Percentiles rank a stretch among this genome's conserved stretches.
These are phyloP conservation scores for Pisolithus orientalis DNA, from an alignment of 768 basidiomycete species.

Conservation along the genomic window DNA sequence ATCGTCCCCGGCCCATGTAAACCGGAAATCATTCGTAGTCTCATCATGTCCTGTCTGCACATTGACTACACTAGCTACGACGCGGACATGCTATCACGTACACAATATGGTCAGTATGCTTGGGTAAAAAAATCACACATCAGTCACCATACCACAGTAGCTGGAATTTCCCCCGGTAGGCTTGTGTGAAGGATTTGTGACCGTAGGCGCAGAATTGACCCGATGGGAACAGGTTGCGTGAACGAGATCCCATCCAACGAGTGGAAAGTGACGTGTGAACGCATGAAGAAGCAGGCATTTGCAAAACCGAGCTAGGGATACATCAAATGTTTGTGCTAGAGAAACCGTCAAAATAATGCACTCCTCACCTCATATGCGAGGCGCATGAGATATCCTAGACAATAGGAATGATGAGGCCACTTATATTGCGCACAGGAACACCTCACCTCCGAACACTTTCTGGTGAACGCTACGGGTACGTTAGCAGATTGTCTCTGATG, in stretches of 20 bases:
- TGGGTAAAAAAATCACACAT: not conserved
- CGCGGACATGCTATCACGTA: constrained; percentile 54
- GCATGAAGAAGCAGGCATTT: constrained; percentile 64
- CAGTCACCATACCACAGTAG: constrained; percentile 49
- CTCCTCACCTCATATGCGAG: constrained; percentile 60
- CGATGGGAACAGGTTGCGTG: constrained; percentile 75
- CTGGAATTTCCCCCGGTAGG: constrained; percentile 24
- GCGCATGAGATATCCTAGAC: constrained; percentile 47
- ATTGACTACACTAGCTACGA: constrained; percentile 67
- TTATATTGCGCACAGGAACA: not conserved
- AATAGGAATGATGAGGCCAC: not conserved
- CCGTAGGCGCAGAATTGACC: constrained; percentile 69
- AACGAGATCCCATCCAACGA: constrained; percentile 80
- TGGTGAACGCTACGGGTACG: constrained; percentile 54
- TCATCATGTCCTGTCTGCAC: constrained; percentile 57
- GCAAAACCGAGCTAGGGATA: constrained; percentile 59
- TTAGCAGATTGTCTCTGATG: not conserved
- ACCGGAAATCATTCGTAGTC: constrained; percentile 71
- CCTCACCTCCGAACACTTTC: constrained; percentile 72
- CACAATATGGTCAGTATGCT: not conserved
- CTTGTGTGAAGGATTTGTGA: constrained; percentile 62
- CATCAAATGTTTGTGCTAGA: not conserved
- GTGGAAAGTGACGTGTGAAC: constrained; percentile 60
- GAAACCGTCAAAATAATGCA: no score
- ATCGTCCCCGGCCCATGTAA: constrained; percentile 58